These are phyloP conservation scores for Scheffersomyces spartinae DNA, from an alignment of 805 yeast genomes.

Conservation along the genomic window DNA sequence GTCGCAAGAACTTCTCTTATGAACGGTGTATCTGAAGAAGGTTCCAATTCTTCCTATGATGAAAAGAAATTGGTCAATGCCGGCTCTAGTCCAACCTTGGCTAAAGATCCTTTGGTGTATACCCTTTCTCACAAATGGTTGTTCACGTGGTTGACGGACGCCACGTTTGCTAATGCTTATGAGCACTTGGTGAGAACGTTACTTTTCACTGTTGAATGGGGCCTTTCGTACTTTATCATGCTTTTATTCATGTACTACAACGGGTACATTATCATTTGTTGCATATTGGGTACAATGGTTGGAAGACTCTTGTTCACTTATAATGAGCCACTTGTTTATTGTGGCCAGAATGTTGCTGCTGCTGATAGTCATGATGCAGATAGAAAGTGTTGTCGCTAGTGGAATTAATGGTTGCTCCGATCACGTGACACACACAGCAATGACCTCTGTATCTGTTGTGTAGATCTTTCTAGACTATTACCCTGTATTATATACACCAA, in stretches of 20 bases:
- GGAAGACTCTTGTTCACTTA: slow-evolving; percentile 45
- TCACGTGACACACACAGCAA: too few species aligned
- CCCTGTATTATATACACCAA: too few species aligned
- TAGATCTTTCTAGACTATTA: too few species aligned
- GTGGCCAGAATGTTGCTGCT: slow-evolving; percentile 8
- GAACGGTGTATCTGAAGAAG: slow-evolving; percentile 3
- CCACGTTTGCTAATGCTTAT: slow-evolving; percentile 25
- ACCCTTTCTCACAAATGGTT: slow-evolving; percentile 26
- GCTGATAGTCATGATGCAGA: slow-evolving; percentile 16
- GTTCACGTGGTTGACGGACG: slow-evolving; percentile 4
- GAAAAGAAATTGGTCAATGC: slow-evolving; percentile 1
- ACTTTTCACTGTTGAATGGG: slow-evolving; percentile 50
- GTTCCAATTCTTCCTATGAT: slow-evolving; percentile 6
- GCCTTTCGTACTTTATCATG: slow-evolving; percentile 55
- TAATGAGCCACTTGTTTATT: slow-evolving; percentile 30
- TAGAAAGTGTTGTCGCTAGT: slow-evolving; percentile 22
- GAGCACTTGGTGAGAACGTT: slow-evolving; percentile 41
- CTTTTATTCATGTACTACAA: slow-evolving; percentile 67
- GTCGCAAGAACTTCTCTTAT: slow-evolving; percentile 6
- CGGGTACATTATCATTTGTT: slow-evolving; percentile 54
- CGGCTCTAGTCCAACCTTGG: slow-evolving; percentile 1
- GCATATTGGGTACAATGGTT: slow-evolving; percentile 49
- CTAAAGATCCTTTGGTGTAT: slow-evolving; percentile 10
- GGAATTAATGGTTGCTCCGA: too few species aligned
- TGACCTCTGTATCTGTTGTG: too few species aligned